Evolutionary conservation across 495 filamentous ascomycete species (phyloP).

Genomic region (Aspergillus carlsbadensis): DNA sequence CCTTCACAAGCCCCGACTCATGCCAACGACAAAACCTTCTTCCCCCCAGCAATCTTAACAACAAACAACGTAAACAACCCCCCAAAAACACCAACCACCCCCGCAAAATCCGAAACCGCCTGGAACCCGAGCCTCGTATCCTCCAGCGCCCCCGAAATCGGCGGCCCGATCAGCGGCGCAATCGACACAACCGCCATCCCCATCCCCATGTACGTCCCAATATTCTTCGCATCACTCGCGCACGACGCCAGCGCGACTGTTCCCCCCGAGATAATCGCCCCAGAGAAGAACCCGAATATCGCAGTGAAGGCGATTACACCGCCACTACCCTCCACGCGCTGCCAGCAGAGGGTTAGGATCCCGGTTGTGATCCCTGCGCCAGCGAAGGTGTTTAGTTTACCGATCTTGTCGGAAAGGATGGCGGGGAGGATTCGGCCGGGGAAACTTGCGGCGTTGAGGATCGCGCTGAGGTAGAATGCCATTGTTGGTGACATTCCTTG

Average conservation of each 20-base stretch:
- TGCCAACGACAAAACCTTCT: constrained; percentile 1
- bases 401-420: constrained; percentile 11
- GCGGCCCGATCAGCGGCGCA: constrained; percentile 50
- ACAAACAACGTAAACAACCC: constrained; percentile 4
- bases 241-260: constrained; percentile 42
- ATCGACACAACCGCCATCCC: constrained; percentile 45
- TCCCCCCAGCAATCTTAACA: constrained; percentile 8
- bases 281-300: constrained; percentile 33
- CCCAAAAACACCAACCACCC: constrained; percentile 32
- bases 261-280: constrained; percentile 45
- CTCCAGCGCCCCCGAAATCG: constrained; percentile 49
- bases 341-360: constrained; percentile 30
- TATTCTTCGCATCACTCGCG: constrained; percentile 38
- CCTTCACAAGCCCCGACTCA: background rate
- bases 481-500: constrained; percentile 6
- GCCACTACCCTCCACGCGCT: constrained; percentile 20
- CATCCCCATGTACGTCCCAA: constrained; percentile 58
- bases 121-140: constrained; percentile 39
- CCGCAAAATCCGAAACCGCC: constrained; percentile 47
- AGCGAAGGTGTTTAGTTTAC: constrained; percentile 11
- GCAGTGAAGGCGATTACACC: constrained; percentile 33
- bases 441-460: constrained; percentile 15
- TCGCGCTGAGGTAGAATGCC: constrained; percentile 14
- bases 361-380: constrained; percentile 22
- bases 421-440: constrained; percentile 7